Evolutionary conservation across 1,284 basidiomycete genomes (phyloP).

Genomic region (Cerrena zonata): DNA sequence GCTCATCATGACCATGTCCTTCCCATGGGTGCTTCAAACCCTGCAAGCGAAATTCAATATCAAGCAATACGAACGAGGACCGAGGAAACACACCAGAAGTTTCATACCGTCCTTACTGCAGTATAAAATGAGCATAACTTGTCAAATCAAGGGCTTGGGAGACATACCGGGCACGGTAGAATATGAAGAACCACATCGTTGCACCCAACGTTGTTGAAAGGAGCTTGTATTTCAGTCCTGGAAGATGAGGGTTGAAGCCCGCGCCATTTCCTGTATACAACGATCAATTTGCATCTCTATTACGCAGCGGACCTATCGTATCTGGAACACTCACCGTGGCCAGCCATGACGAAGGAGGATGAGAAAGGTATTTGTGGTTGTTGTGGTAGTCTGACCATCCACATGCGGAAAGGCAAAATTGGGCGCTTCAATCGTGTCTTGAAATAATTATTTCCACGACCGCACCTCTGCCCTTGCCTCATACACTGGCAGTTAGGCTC

Average conservation of each 20-base stretch:
- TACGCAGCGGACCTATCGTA: no score
- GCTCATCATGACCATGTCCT: slow-evolving; percentile 51
- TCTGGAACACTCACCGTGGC: slow-evolving; percentile 10
- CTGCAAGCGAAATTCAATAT: slow-evolving; percentile 20
- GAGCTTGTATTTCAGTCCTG: slow-evolving; percentile 70
- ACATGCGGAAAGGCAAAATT: slow-evolving; percentile 4
- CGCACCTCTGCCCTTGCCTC: no score
- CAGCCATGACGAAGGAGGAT: slow-evolving; percentile 30
- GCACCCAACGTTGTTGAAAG: slow-evolving; percentile 83
- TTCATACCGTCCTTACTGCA: slow-evolving; percentile 71
- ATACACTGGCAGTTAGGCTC: no score
- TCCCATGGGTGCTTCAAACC: slow-evolving; percentile 56
- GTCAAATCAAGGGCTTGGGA: not conserved
- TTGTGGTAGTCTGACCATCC: slow-evolving; percentile 12
- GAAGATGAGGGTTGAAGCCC: slow-evolving; percentile 83
- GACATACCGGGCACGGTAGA: slow-evolving; percentile 84
- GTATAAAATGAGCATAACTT: slow-evolving; percentile 5
- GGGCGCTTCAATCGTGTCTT: not conserved
- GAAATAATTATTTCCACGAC: not conserved
- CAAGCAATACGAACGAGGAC: not conserved
- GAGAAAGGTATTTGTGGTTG: slow-evolving; percentile 16
- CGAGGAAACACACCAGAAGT: slow-evolving; percentile 45
- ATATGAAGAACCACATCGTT: slow-evolving; percentile 97
- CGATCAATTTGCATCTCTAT: no score
- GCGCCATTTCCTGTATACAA: slow-evolving; percentile 49